Conservation (phyloP, 1,284 basidiomycete species). For the Peniophora sp. region DNA sequence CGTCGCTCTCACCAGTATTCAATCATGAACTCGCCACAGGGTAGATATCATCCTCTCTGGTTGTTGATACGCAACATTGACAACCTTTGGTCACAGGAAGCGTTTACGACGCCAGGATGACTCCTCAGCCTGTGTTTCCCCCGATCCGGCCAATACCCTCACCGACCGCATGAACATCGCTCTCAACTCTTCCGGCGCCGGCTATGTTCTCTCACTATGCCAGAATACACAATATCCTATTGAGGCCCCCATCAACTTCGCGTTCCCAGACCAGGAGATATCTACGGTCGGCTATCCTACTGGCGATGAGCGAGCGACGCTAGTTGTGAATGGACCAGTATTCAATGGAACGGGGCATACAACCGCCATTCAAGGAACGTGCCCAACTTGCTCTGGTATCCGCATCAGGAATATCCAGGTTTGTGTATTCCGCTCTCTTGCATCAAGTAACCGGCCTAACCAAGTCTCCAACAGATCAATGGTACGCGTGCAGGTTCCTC, state of each 20-base stretch:
- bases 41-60: not conserved
- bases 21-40: no score
- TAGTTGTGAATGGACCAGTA: conserved; percentile 51
- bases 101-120: conserved; percentile 4
- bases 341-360: conserved; percentile 54
- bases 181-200: conserved; percentile 55
- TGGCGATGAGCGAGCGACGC: conserved; percentile 40
- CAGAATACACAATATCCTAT: conserved; percentile 54
- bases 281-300: conserved; percentile 70
- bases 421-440: not conserved
- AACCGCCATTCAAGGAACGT: conserved; percentile 62
- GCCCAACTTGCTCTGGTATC: conserved; percentile 46
- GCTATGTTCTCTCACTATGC: conserved; percentile 61
- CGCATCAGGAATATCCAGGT: conserved; percentile 70
- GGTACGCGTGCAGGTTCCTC: conserved; percentile 48
- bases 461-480: conserved; percentile 41
- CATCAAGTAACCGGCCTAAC: not conserved
- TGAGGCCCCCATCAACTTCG: conserved; percentile 56
- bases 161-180: conserved; percentile 62
- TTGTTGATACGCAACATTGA: not conserved
- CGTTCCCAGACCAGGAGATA: conserved; percentile 66
- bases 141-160: conserved; percentile 55
- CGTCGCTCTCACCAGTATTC: no score
- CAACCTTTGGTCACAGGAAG: not conserved
- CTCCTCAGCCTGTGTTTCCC: conserved; percentile 33